phyloP scores from a whole-genome alignment of 2,329 filamentous ascomycete genomes.

The Neofusicoccum parvum region DNA sequence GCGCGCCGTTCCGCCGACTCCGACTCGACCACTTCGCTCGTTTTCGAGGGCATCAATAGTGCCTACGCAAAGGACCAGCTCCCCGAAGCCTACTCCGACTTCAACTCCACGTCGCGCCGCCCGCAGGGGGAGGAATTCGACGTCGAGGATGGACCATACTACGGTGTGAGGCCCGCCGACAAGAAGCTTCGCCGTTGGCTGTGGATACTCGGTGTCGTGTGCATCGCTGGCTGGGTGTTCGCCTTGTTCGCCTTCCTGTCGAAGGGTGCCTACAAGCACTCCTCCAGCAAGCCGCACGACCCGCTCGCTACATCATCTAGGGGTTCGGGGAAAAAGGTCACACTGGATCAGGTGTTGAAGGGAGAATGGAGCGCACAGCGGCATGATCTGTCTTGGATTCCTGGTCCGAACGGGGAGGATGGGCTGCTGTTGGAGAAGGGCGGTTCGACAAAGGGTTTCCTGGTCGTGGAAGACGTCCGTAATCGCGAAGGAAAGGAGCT shows the following conservation, averaged over 20 bases:
- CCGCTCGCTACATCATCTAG: slow-evolving; percentile 64
- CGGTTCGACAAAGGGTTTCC: slow-evolving; percentile 59
- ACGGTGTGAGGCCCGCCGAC: slow-evolving; percentile 60
- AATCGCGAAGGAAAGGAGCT: slow-evolving; percentile 46
- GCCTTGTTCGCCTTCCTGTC: slow-evolving; percentile 69
- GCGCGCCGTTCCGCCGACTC: slow-evolving; percentile 65
- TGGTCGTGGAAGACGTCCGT: slow-evolving; percentile 85
- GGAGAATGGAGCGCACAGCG: slow-evolving; percentile 66
- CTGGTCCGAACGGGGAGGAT: slow-evolving; percentile 74
- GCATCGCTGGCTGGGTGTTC: slow-evolving; percentile 68
- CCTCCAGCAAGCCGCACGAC: slow-evolving; percentile 66
- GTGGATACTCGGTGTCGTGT: slow-evolving; percentile 62
- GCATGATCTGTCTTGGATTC: slow-evolving; percentile 76
- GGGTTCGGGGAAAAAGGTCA: slow-evolving; percentile 71
- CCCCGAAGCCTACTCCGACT: slow-evolving; percentile 41
- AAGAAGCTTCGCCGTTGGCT: slow-evolving; percentile 64
- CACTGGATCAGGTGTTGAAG: slow-evolving; percentile 68
- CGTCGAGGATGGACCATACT: slow-evolving; percentile 52
- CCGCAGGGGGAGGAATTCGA: slow-evolving; percentile 52
- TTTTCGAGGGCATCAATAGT: slow-evolving; percentile 76
- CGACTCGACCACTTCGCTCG: slow-evolving; percentile 79
- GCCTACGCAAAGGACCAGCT: slow-evolving; percentile 38
- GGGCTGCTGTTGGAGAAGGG: slow-evolving; percentile 79
- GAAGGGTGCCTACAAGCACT: slow-evolving; percentile 66
- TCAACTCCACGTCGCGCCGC: slow-evolving; percentile 47